phyloP scores from a whole-genome alignment of 2,329 filamentous ascomycete genomes.

The Diaporthe australafricana region DNA sequence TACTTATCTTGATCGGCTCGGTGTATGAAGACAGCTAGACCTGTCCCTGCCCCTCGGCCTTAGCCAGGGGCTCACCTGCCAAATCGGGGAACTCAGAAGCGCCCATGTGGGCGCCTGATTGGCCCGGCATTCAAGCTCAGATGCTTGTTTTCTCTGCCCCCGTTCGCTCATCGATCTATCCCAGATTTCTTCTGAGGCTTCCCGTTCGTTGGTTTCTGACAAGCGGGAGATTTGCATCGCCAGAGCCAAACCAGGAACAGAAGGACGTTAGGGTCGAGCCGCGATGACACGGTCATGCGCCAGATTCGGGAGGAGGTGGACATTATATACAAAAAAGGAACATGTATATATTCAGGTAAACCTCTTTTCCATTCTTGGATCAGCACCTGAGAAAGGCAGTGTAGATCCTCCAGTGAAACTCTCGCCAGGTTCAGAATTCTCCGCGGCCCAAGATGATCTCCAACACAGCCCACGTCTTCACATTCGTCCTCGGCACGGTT shows the following conservation, averaged over 20 bases:
- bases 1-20: not conserved
- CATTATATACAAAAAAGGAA: not conserved
- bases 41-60: not conserved
- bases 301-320: not conserved
- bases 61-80: constrained; percentile 7
- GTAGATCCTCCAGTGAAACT: not conserved
- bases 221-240: constrained; percentile 17
- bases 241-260: constrained; percentile 17
- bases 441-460: not conserved
- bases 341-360: not conserved
- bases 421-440: not conserved
- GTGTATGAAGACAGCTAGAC: not conserved
- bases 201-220: constrained; percentile 10
- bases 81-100: not conserved
- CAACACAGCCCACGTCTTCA: not conserved
- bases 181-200: not conserved
- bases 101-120: constrained; percentile 9
- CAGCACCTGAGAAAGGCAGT: not conserved
- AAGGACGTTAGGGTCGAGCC: constrained; percentile 8
- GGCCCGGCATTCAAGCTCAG: not conserved
- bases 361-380: not conserved
- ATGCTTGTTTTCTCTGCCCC: constrained; percentile 1
- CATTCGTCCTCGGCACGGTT: not conserved
- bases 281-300: not conserved
- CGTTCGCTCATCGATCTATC: not conserved